A percentile compares a stretch with the other conserved stretches of the same genome.
Conservation (phyloP, 306 rosid species). For the Morella rubra region DNA sequence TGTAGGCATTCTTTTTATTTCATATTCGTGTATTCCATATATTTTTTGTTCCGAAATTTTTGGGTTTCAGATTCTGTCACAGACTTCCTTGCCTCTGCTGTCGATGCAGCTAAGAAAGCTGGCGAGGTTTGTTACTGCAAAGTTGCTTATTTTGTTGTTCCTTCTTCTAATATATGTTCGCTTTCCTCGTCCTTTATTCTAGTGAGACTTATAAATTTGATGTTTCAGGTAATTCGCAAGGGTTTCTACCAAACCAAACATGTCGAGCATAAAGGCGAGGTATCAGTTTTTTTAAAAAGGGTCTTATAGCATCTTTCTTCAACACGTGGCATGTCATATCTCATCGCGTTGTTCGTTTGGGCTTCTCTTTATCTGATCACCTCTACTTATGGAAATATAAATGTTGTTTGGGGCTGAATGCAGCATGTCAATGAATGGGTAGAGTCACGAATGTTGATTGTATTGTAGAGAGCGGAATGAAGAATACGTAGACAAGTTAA, state of each 20-base stretch:
- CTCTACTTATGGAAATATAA: constrained; percentile 1
- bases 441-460: background rate
- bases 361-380: constrained; percentile 1
- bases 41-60: constrained; percentile 11
- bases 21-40: background rate
- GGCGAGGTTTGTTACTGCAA: constrained; percentile 57
- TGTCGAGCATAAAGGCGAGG: constrained; percentile 89
- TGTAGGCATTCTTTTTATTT: background rate
- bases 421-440: background rate
- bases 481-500: background rate
- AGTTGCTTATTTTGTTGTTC: background rate
- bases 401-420: background rate
- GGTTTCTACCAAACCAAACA: constrained; percentile 75
- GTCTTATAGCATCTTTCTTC: background rate
- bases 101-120: constrained; percentile 79
- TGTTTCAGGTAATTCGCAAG: constrained; percentile 61
- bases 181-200: background rate
- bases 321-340: background rate
- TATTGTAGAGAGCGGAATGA: background rate
- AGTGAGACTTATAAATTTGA: background rate
- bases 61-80: constrained; percentile 51
- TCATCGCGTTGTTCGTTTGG: background rate
- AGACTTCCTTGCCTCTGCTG: constrained; percentile 66
- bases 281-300: constrained; percentile 13
- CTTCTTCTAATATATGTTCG: background rate